A percentile compares a stretch with the other conserved stretches of the same genome.
phyloP scores from a whole-genome alignment of 208 protist species.

The Herpetomonas samuelpessoai region DNA sequence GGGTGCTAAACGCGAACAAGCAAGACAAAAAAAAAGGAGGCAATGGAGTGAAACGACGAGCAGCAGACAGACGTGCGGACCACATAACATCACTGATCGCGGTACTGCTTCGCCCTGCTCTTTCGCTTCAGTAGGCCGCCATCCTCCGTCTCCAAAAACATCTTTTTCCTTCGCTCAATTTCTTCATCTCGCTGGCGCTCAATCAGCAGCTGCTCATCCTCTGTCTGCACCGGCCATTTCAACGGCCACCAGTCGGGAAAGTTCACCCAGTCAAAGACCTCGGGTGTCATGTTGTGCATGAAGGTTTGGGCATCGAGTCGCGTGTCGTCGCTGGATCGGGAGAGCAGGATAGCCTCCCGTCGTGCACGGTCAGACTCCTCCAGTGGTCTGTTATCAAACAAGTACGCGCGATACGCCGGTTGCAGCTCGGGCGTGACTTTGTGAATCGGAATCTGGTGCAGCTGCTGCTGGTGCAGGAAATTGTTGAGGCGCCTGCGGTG shows the following conservation, averaged over 20 bases:
- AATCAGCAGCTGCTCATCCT: slow-evolving; percentile 72
- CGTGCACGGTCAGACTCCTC: slow-evolving; percentile 53
- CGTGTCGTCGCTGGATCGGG: slow-evolving; percentile 46
- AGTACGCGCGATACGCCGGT: slow-evolving; percentile 77
- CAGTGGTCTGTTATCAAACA: slow-evolving; percentile 79
- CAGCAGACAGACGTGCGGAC: too few species aligned
- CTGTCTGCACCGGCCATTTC: slow-evolving; percentile 70
- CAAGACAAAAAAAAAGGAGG: too few species aligned
- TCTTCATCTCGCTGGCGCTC: slow-evolving; percentile 78
- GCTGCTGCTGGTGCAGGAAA: slow-evolving; percentile 76
- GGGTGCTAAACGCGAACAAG: too few species aligned
- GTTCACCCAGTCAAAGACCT: slow-evolving; percentile 85
- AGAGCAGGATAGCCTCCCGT: slow-evolving; percentile 52
- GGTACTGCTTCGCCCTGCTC: slow-evolving; percentile 60
- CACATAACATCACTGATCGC: too few species aligned
- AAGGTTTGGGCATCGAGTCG: slow-evolving; percentile 75
- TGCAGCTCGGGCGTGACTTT: slow-evolving; percentile 83
- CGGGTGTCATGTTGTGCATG: slow-evolving; percentile 82
- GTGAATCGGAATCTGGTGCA: slow-evolving; percentile 76
- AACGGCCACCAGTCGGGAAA: slow-evolving; percentile 91
- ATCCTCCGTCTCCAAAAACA: slow-evolving; percentile 76
- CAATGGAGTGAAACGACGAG: too few species aligned
- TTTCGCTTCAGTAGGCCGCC: slow-evolving; percentile 71
- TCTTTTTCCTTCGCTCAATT: slow-evolving; percentile 58
- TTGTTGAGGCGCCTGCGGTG: slow-evolving; percentile 52